Evolutionary conservation across 768 basidiomycete genomes (phyloP).

Genomic region (Tylopilus cervinicoccineus): DNA sequence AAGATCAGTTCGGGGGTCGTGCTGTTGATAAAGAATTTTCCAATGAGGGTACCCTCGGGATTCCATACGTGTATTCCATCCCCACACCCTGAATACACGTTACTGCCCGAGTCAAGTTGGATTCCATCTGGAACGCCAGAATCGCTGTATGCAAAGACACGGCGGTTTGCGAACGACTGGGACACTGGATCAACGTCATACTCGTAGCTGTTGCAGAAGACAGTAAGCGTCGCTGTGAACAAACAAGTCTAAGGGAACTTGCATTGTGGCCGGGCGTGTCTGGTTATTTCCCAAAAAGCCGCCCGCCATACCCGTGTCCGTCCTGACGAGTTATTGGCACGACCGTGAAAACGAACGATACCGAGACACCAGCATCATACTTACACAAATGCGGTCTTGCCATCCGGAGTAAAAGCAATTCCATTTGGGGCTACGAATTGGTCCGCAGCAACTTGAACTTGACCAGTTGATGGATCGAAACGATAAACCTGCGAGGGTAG

Average conservation of each 20-base stretch:
- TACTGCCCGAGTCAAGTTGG: slow-evolving; percentile 58
- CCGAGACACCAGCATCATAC: slow-evolving; percentile 9
- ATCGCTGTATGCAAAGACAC: slow-evolving; percentile 67
- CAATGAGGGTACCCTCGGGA: not conserved
- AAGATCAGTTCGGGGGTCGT: slow-evolving; percentile 38
- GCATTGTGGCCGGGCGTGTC: slow-evolving; percentile 68
- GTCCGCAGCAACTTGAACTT: slow-evolving; percentile 70
- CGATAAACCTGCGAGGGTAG: slow-evolving; percentile 77
- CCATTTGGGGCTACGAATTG: slow-evolving; percentile 73
- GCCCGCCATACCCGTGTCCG: slow-evolving; percentile 32
- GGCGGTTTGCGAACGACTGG: slow-evolving; percentile 53
- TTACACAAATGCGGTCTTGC: slow-evolving; percentile 61
- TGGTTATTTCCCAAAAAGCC: slow-evolving; percentile 48
- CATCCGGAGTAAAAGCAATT: slow-evolving; percentile 64
- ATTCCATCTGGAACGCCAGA: slow-evolving; percentile 67
- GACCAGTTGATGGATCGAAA: slow-evolving; percentile 56
- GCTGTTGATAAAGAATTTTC: slow-evolving; percentile 1
- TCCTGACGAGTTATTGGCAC: slow-evolving; percentile 22
- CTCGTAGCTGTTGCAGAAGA: slow-evolving; percentile 44
- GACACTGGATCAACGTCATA: slow-evolving; percentile 61
- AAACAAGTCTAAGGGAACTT: slow-evolving; percentile 21
- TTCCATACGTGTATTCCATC: slow-evolving; percentile 40
- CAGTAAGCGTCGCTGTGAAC: not conserved
- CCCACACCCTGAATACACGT: slow-evolving; percentile 65
- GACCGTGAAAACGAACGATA: not conserved